Base-by-base conservation (phyloP, 176 grass and related monocot species). In the Saccharum officinarum region DNA sequence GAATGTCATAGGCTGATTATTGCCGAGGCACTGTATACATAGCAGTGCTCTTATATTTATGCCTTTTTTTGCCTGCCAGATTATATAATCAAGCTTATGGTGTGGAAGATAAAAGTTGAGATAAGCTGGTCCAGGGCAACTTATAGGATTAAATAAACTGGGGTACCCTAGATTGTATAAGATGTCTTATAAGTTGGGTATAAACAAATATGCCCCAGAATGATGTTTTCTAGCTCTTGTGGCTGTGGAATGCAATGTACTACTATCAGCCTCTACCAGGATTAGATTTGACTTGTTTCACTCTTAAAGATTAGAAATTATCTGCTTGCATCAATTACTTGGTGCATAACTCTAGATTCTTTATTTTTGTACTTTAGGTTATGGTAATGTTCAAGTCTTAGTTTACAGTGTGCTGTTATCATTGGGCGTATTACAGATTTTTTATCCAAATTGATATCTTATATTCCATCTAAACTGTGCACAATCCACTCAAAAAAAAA, bases 281-380 rank as follows among this genome's bases (percentile, higher is more conserved):
- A 76, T 52, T 80, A 70, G 18, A 84, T 76, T 68, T 83, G 14
- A 57, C 12, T 23, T 65, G n/a, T 45, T 67, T 73, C 14, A 80
- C n/a, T 73, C 1, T 63, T 5, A 64, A 4, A 23, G 11, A 73
- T 72, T 33, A 79, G 71, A 46, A 84, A 77, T 8, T 69, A 66
- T 84, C 37, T 64, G 7, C 34, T 73, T 42, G 67, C 39, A 52
- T 40, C 67, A 88, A 14, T 75, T 64, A 49, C 74, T 63, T 67
- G 30, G 63, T 69, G 50, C 62, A 76, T 62, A 75, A 75, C 73
- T 60, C 38, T 60, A 4, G 10, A 80, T 4, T 71, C 10, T 13
- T 86, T n/a, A 23, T 40, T 14, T 52, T 85, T 76, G 68, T 33
- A 40, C 28, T 39, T 64, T 76, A 76, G 61, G 62, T 39, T 80